Conservation (phyloP, 345 rosid species). For the Orychophragmus violaceus region DNA sequence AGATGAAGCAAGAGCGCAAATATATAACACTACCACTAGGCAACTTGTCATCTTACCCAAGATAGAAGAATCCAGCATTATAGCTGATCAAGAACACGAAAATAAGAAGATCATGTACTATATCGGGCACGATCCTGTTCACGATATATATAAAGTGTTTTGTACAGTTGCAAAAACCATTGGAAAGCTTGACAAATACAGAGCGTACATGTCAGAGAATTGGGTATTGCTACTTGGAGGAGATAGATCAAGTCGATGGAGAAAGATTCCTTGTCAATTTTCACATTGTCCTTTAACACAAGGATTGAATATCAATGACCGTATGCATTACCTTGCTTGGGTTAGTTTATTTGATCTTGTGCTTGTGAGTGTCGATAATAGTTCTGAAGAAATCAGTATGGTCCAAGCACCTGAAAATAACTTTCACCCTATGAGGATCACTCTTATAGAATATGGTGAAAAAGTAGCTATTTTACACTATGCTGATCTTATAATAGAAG, state of each 20-base stretch:
- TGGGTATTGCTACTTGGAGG: conserved; percentile 5
- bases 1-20: too few relatives aligned
- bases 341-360: not conserved
- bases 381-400: not conserved
- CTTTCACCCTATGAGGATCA: not conserved
- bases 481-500: not conserved
- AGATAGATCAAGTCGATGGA: not conserved
- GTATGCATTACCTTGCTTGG: conserved; percentile 6
- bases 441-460: not conserved
- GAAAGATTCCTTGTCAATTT: not conserved
- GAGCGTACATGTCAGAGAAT: not conserved
- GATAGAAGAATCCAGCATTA: too few relatives aligned
- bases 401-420: not conserved
- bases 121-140: too few relatives aligned
- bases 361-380: not conserved
- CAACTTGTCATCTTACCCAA: too few relatives aligned
- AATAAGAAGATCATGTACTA: too few relatives aligned
- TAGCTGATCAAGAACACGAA: too few relatives aligned
- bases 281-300: not conserved
- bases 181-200: not conserved
- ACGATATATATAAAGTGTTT: too few relatives aligned
- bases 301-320: not conserved
- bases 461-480: not conserved
- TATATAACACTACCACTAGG: too few relatives aligned
- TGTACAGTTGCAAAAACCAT: not conserved